A percentile compares a stretch with the other conserved stretches of the same genome.
These are phyloP conservation scores for Pleodorina starrii DNA, from an alignment of 139 green algal species.

Conservation along the genomic window DNA sequence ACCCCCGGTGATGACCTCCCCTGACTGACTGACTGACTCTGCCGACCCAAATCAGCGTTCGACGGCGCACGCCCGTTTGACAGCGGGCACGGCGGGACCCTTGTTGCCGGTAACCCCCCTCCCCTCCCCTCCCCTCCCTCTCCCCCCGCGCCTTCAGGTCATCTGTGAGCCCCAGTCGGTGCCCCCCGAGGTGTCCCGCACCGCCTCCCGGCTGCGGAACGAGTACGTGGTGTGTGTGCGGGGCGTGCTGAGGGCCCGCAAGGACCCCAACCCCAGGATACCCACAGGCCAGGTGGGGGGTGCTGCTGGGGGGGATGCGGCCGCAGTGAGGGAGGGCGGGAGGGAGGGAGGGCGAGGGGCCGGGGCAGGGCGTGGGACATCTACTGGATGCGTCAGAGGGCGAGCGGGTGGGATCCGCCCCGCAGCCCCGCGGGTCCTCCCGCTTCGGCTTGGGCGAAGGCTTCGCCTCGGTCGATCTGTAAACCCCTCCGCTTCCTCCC, in stretches of 20 bases:
- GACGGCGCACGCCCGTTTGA: too few relatives aligned
- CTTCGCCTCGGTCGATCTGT: too few relatives aligned
- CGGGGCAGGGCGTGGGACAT: too few relatives aligned
- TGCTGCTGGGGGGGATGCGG: background rate
- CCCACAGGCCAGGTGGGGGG: constrained; percentile 84
- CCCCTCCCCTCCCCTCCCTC: background rate
- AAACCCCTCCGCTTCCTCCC: background rate
- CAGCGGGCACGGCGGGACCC: too few relatives aligned
- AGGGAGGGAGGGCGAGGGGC: too few relatives aligned
- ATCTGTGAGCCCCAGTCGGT: constrained; percentile 72
- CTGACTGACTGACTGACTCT: too few relatives aligned
- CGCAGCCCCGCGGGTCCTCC: too few relatives aligned
- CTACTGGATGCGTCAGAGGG: too few relatives aligned
- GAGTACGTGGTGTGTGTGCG: constrained; percentile 93
- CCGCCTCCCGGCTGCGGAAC: constrained; percentile 75
- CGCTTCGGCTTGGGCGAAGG: too few relatives aligned
- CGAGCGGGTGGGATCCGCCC: too few relatives aligned
- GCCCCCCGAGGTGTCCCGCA: constrained; percentile 65
- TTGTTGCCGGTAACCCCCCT: background rate
- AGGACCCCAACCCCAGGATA: constrained; percentile 90
- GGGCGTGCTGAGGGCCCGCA: constrained; percentile 81
- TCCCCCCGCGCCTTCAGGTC: constrained; percentile 55
- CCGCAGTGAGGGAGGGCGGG: background rate
- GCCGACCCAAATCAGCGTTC: too few relatives aligned
- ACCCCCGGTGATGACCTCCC: too few relatives aligned